A percentile compares a stretch with the other conserved stretches of the same genome.
Conservation (phyloP, 208 protist genomes). For the Acanthamoeba lenticulata region DNA sequence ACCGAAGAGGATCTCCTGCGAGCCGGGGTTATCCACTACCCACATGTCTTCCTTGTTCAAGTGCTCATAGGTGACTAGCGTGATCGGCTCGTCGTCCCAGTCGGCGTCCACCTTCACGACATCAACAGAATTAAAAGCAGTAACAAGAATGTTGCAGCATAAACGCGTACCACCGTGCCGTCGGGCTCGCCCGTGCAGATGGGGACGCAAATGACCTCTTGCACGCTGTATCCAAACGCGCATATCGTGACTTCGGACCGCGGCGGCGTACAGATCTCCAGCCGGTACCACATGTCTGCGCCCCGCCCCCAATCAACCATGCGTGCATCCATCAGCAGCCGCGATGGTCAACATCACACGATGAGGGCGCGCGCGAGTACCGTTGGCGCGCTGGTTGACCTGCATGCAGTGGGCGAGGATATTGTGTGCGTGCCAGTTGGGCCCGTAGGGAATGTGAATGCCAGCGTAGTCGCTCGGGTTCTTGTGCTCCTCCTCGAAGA, state of each 20-base stretch:
- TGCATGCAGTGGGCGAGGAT: neutral
- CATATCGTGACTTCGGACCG: neutral
- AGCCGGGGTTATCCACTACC: neutral
- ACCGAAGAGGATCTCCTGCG: neutral
- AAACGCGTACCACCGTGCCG: neutral
- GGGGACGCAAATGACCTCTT: neutral
- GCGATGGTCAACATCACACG: neutral
- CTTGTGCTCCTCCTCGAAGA: neutral
- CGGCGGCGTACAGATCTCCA: neutral
- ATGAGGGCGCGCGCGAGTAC: neutral
- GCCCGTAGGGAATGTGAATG: slow-evolving; percentile 1
- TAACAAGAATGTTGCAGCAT: neutral
- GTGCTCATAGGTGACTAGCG: neutral
- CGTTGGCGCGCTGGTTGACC: neutral
- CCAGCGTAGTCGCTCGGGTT: neutral
- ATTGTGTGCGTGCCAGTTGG: neutral
- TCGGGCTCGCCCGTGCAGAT: neutral
- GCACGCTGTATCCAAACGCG: neutral
- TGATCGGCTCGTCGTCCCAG: neutral
- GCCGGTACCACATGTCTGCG: neutral
- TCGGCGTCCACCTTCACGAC: neutral
- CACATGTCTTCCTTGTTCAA: neutral
- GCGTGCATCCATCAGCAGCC: neutral
- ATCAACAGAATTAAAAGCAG: neutral
- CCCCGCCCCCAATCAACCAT: neutral